Percentiles rank a stretch among this genome's conserved stretches.
Conservation (phyloP, 2,329 filamentous ascomycete genomes). For the Cercospora brassicicola region DNA sequence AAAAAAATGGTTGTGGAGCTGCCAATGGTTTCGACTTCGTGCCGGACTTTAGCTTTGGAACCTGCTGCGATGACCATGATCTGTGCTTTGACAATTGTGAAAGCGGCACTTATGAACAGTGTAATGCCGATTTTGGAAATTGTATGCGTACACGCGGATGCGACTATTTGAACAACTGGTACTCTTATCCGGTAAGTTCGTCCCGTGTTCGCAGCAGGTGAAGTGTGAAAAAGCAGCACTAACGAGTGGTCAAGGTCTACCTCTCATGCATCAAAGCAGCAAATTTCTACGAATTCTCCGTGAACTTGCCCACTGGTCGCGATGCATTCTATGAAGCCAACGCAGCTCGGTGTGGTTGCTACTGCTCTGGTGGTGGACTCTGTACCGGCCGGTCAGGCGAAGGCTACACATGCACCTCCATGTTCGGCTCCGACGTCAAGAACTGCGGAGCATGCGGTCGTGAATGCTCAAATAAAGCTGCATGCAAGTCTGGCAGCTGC, state of each 20-base stretch:
- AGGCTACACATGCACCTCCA: too few relatives aligned
- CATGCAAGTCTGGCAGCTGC: too few relatives aligned
- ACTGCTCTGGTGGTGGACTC: background rate
- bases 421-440: too few relatives aligned
- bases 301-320: background rate
- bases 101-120: slow-evolving; percentile 9
- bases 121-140: slow-evolving; percentile 5
- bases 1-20: slow-evolving; percentile 12
- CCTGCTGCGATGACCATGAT: slow-evolving; percentile 12
- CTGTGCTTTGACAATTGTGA: slow-evolving; percentile 17
- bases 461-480: too few relatives aligned
- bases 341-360: slow-evolving; percentile 13
- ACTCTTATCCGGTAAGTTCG: background rate
- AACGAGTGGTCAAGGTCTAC: too few relatives aligned
- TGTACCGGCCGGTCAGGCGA: too few relatives aligned
- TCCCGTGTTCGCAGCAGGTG: too few relatives aligned
- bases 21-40: background rate
- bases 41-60: slow-evolving; percentile 14
- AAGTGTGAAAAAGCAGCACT: too few relatives aligned
- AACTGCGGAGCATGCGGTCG: too few relatives aligned
- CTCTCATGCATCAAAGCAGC: slow-evolving; percentile 2
- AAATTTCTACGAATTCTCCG: slow-evolving; percentile 14
- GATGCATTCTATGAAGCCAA: slow-evolving; percentile 3
- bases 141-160: slow-evolving; percentile 8
- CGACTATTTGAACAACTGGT: slow-evolving; percentile 2